Evolutionary conservation across 2,329 filamentous ascomycete genomes (phyloP).

Genomic region (Diaporthe vaccinii): DNA sequence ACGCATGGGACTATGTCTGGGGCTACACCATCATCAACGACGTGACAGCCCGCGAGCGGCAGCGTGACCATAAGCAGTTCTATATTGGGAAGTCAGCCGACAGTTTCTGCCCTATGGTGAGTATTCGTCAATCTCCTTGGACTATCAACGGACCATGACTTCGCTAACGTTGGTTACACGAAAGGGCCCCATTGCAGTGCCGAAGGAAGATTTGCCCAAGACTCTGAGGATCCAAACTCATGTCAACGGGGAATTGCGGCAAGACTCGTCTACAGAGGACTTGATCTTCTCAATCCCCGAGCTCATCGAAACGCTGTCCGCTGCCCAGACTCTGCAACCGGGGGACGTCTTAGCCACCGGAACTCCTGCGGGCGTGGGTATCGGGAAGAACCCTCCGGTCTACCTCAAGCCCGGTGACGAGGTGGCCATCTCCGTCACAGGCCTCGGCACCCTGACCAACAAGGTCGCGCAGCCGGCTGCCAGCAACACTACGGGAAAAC

Average conservation of each 20-base stretch:
- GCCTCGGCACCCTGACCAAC: slow-evolving; percentile 1
- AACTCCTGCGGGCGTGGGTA: neutral
- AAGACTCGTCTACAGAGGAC: neutral
- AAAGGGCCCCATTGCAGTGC: slow-evolving; percentile 1
- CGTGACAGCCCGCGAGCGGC: neutral
- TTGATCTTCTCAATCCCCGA: slow-evolving; percentile 1
- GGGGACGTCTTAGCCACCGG: neutral
- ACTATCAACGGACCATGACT: neutral
- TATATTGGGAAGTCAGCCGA: slow-evolving; percentile 7
- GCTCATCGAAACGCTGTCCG: neutral
- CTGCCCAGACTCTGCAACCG: neutral
- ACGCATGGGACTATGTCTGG: neutral
- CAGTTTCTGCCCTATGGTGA: neutral
- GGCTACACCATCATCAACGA: slow-evolving; percentile 9
- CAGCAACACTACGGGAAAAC: neutral
- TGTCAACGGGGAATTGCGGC: neutral
- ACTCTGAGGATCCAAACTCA: neutral
- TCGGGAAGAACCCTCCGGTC: neutral
- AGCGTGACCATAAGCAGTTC: slow-evolving; percentile 13
- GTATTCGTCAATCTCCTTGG: neutral
- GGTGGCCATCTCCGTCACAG: slow-evolving; percentile 4
- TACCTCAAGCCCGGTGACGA: slow-evolving; percentile 7
- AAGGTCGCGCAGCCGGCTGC: neutral
- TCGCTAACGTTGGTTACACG: neutral
- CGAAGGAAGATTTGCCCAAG: neutral